Base-by-base conservation (phyloP, 1,284 basidiomycete species). In the Ceratobasidium sp. region DNA sequence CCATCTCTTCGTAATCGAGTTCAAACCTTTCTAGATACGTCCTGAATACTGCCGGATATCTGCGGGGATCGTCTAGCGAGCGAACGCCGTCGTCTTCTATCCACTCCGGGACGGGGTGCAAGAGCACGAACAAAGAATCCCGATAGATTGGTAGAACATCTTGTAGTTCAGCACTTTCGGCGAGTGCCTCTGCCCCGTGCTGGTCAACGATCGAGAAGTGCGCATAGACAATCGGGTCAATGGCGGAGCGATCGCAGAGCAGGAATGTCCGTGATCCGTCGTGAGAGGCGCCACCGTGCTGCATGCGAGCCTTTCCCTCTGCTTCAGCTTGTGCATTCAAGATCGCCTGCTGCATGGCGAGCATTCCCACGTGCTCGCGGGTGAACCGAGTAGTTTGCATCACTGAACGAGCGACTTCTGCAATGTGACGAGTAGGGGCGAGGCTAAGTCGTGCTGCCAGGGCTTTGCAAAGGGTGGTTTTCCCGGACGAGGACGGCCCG, bases 401-500 rank as follows among this genome's bases (percentile, higher is more conserved):
- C 35, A 91, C 87, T 30, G 84, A 82, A 46, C 91, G 85, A 1
- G 91, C 91, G n/a, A 91, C 88, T 82, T 92, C 90, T 23, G 84
- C 87, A 77, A 91, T 59, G 82, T 69, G 76, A 3, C 55, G 57
- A 27, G 16, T 41, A 12, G 54, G 41, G 18, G 66, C n/a, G 16
- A 62, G 38, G 18, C 16, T 12, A 35, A 67, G 33, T 12, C 76
- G 76, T 60, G 54, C 20, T 3, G 67, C 66, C 0, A 91, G 81
- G 3, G 89, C 89, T 64, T 87, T 84, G 82, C 90, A 91, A 2
- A 92, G 86, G 0, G 90, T 91, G 35, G 91, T 90, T 83, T 92
- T 92, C 23, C 90, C 90, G 8, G 88, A 90, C 14, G 90, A 91
- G 81, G 90, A 89, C 54, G 91, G 89, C 2, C 90, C 91, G 46